phyloP scores from a whole-genome alignment of 345 rosid species.

The Tarenaya hassleriana region DNA sequence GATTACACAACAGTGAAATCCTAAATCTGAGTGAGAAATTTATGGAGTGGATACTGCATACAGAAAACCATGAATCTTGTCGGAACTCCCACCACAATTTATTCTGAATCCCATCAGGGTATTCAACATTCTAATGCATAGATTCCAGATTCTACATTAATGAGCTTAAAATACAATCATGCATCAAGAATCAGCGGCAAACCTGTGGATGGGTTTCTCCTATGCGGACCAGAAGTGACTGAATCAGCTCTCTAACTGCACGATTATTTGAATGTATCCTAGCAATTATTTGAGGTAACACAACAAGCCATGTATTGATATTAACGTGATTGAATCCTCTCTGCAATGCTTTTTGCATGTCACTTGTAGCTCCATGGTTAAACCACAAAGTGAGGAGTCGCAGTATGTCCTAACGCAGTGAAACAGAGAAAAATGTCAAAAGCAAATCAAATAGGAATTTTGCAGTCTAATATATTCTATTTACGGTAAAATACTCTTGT shows the following conservation, averaged over 20 bases:
- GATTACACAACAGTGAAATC: slow-evolving; percentile 9
- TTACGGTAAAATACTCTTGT: not conserved
- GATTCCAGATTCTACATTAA: slow-evolving; percentile 1
- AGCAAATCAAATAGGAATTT: slow-evolving; percentile 12
- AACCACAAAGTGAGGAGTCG: slow-evolving; percentile 98
- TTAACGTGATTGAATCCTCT: slow-evolving; percentile 82
- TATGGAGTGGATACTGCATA: slow-evolving; percentile 8
- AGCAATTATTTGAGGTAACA: slow-evolving; percentile 97
- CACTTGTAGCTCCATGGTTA: slow-evolving; percentile 90
- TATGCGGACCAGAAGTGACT: slow-evolving; percentile 87
- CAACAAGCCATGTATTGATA: slow-evolving; percentile 95
- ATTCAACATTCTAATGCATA: slow-evolving; percentile 2
- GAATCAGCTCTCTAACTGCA: slow-evolving; percentile 91
- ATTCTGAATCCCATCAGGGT: slow-evolving; percentile 12
- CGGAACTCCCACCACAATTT: not conserved
- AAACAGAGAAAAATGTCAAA: not conserved
- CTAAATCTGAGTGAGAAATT: slow-evolving; percentile 6
- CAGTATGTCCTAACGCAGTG: slow-evolving; percentile 77
- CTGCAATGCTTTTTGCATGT: slow-evolving; percentile 83
- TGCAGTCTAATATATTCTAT: slow-evolving; percentile 5
- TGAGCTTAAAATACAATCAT: not conserved
- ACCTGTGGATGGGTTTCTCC: slow-evolving; percentile 99
- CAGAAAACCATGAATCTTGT: not conserved
- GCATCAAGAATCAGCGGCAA: slow-evolving; percentile 21
- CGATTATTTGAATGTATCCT: slow-evolving; percentile 95